Conservation (phyloP, 2,329 filamentous ascomycete species). For the Teratosphaeria epicoccoides region DNA sequence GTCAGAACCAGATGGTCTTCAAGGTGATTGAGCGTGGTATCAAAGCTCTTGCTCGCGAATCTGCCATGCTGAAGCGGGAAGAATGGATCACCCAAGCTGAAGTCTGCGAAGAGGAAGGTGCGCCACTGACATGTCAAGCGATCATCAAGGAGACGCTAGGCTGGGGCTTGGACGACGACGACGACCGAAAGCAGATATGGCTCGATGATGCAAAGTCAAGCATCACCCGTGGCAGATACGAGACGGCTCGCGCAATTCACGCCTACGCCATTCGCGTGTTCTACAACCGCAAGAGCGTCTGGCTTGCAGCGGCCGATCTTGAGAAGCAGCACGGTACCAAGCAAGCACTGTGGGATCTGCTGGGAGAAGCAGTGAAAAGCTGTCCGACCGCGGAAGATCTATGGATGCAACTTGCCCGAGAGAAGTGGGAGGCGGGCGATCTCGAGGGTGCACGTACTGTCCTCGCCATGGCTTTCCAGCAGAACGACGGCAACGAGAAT, state of each 20-base stretch:
- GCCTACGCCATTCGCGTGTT: constrained; percentile 85
- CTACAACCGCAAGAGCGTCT: constrained; percentile 74
- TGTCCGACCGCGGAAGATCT: constrained; percentile 84
- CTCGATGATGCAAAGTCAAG: constrained; percentile 81
- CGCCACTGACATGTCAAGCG: constrained; percentile 71
- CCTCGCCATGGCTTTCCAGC: constrained; percentile 79
- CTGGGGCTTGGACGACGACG: constrained; percentile 88
- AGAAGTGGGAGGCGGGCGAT: constrained; percentile 83
- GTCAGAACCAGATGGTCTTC: constrained; percentile 59
- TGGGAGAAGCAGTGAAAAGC: constrained; percentile 88
- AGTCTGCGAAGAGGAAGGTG: constrained; percentile 85
- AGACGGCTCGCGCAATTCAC: constrained; percentile 88
- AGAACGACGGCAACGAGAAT: constrained; percentile 93
- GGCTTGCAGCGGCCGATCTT: constrained; percentile 81
- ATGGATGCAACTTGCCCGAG: constrained; percentile 92
- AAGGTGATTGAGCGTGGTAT: constrained; percentile 94
- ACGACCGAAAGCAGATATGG: constrained; percentile 93
- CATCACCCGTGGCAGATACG: constrained; percentile 70
- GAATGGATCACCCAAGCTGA: constrained; percentile 96
- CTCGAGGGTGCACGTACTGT: constrained; percentile 79
- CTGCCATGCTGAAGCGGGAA: constrained; percentile 92
- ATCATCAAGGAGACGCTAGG: constrained; percentile 90
- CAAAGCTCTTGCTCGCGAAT: constrained; percentile 76
- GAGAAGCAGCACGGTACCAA: constrained; percentile 81
- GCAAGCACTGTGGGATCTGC: constrained; percentile 69